These are phyloP conservation scores for Alternaria sp. DNA, from an alignment of 2,329 filamentous ascomycete species.

Conservation along the genomic window DNA sequence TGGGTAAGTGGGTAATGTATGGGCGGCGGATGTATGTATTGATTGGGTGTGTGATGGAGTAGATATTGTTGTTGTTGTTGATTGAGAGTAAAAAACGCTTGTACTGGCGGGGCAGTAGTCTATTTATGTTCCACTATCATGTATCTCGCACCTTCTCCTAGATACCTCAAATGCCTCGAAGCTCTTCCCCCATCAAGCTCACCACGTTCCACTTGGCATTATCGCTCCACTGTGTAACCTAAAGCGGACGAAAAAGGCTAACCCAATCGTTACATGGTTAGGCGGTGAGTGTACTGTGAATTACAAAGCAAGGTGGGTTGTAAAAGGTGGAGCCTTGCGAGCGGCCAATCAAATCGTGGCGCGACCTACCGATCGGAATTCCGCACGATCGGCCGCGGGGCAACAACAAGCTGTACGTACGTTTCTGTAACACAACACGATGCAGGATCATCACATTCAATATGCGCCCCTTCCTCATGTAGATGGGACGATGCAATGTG, in stretches of 20 bases:
- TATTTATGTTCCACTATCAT: not conserved
- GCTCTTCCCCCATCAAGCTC: not conserved
- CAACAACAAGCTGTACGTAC: not conserved
- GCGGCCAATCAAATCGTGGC: not conserved
- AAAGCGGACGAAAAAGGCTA: not conserved
- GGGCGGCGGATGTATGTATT: not conserved
- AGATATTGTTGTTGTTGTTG: not conserved
- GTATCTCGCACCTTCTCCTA: not conserved
- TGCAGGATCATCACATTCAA: not conserved
- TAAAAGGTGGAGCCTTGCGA: not conserved
- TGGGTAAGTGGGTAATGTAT: not conserved
- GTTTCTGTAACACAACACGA: not conserved
- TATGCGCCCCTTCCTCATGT: not conserved
- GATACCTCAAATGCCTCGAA: not conserved
- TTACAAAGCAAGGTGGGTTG: constrained; percentile 4
- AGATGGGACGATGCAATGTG: not conserved
- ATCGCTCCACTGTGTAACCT: not conserved
- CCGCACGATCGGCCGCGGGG: not conserved
- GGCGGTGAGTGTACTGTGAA: not conserved
- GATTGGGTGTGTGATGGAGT: not conserved
- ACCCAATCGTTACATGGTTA: not conserved
- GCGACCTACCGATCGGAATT: not conserved
- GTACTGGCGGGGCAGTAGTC: not conserved
- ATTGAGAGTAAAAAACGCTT: not conserved
- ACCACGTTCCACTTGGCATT: not conserved